Evolutionary conservation across 2,329 filamentous ascomycete genomes (phyloP), one percentile per base, ranked within the genome.

Genomic region (Phaeosphaeria sp.): DNA sequence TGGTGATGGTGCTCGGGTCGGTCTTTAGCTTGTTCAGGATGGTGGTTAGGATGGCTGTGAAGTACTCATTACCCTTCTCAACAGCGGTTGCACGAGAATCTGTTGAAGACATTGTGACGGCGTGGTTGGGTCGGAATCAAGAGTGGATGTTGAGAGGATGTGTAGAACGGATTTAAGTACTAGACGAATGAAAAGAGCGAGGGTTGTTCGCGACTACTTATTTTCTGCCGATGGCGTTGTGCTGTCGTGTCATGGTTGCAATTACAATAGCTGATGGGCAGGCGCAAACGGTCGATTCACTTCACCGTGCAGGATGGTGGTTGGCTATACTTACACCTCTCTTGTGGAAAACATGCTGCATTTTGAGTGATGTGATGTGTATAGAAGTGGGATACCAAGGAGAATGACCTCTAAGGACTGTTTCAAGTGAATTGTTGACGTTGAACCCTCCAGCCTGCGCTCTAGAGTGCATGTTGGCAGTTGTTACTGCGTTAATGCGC

Each of bases 1-100:
- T 56, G 17, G 69, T 75, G 59, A 76, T 69, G 59, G 59, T 66
- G 46, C 57, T 55, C 10, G 72, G 65, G 21, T 48, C 21, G n/a
- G 47, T n/a, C 21, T 23, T 18, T 3, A 54, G 13, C 33, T 54
- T 54, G 9, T 42, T 27, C 21, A 54, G 44, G 21, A 54, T 30
- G 1, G 47, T 11, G 6, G 48, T 42, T 2, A 54, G 4, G n/a
- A 54, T 39, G 21, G 17, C 43, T 9, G 10, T 7, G 17, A 54
- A 48, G 30, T 46, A 39, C 2, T 47, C 46, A 10, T 18, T 15
- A 30, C 15, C 46, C 42, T 53, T 53, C 27, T 39, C 42, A 41
- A 39, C 11, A n/a, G 36, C 15, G 17, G 25, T 47, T 10, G 43
- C 18, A n/a, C 43, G 10, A 23, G 46, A 27, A 18, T 9, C 23